Conservation (phyloP, 257 asterid genomes). For the Solanum piurae region DNA sequence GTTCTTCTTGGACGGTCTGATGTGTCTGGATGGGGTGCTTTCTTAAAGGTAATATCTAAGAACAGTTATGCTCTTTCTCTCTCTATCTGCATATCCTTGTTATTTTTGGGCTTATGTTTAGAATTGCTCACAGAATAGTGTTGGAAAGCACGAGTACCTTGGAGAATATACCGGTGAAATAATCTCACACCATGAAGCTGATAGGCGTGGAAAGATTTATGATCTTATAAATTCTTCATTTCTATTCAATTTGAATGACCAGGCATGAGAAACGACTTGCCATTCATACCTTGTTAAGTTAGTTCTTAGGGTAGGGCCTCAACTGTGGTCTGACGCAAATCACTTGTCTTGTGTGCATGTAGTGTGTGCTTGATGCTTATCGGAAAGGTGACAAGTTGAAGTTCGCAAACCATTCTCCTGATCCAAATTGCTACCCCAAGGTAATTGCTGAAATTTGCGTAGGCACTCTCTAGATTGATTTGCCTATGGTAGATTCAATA, state of each 20-base stretch:
- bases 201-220: slow-evolving; percentile 74
- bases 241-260: slow-evolving; percentile 59
- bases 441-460: slow-evolving; percentile 21
- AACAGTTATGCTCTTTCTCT: neutral
- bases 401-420: slow-evolving; percentile 95
- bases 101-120: neutral
- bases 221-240: slow-evolving; percentile 68
- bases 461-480: neutral
- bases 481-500: neutral
- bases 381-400: slow-evolving; percentile 92
- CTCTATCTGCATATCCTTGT: neutral
- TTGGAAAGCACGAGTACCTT: slow-evolving; percentile 63
- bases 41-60: slow-evolving; percentile 65
- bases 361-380: slow-evolving; percentile 94
- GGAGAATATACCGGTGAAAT: slow-evolving; percentile 80
- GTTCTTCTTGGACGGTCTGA: slow-evolving; percentile 91
- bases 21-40: slow-evolving; percentile 99
- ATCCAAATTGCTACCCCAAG: slow-evolving; percentile 94
- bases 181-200: slow-evolving; percentile 77
- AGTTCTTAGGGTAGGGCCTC: neutral
- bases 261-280: slow-evolving; percentile 25
- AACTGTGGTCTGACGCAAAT: neutral
- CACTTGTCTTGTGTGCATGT: slow-evolving; percentile 7
- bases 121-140: slow-evolving; percentile 51
- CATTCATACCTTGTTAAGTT: neutral